phyloP scores from a whole-genome alignment of 441 rosid species.

The Syzygium malaccense region DNA sequence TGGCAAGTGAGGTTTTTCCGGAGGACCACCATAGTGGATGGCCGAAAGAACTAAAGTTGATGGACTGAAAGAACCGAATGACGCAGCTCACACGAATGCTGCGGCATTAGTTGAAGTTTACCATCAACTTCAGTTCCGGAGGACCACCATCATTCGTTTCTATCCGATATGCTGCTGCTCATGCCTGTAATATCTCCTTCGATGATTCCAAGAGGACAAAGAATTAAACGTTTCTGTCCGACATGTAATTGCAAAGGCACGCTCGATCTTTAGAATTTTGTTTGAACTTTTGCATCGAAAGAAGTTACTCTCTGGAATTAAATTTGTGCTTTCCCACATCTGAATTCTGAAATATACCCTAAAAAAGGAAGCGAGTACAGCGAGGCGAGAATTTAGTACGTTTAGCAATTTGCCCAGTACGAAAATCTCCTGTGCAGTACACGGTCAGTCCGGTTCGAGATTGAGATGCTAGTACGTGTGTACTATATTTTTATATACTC shows the following conservation, averaged over 20 bases:
- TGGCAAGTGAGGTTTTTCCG: accelerated
- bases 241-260: neutral
- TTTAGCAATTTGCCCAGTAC: neutral
- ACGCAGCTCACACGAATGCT: too few species aligned
- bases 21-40: neutral
- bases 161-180: neutral
- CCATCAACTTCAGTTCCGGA: neutral
- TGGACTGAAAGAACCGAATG: too few species aligned
- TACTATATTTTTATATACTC: neutral
- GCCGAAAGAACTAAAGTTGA: too few species aligned
- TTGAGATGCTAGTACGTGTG: neutral
- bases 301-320: neutral
- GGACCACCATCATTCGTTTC: neutral
- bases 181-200: neutral
- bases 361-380: neutral
- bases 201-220: neutral
- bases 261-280: neutral
- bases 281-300: neutral
- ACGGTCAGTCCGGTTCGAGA: neutral
- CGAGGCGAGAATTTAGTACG: neutral
- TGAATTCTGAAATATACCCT: neutral
- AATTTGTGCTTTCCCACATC: neutral
- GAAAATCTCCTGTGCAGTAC: neutral
- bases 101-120: neutral
- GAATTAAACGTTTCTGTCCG: neutral